A percentile compares a stretch with the other conserved stretches of the same genome.
Conservation (phyloP, 108 stramenopile species). For the Nitzschia inconspicua region DNA sequence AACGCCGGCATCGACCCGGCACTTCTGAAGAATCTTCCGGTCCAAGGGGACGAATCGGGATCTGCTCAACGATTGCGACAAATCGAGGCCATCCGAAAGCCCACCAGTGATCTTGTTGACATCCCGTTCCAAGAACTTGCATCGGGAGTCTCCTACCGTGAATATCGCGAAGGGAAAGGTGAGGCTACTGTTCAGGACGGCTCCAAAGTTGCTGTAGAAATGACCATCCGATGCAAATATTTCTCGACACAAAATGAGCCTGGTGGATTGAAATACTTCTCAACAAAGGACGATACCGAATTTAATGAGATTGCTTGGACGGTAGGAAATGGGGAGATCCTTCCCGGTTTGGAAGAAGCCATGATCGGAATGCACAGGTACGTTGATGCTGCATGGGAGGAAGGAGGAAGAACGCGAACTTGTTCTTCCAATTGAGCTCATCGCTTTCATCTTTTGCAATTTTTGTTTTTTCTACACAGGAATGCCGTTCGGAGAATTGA, state of each 20-base stretch:
- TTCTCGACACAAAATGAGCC: constrained; percentile 73
- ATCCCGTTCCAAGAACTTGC: constrained; percentile 55
- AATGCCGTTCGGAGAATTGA: constrained; percentile 56
- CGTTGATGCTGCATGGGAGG: constrained; percentile 26
- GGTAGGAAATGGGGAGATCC: constrained; percentile 53
- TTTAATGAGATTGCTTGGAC: constrained; percentile 78
- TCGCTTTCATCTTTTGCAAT: no score
- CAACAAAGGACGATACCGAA: constrained; percentile 64
- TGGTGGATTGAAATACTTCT: constrained; percentile 69
- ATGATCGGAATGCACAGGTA: constrained; percentile 81
- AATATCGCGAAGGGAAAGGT: constrained; percentile 68
- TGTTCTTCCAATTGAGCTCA: no score
- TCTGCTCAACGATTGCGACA: constrained; percentile 46
- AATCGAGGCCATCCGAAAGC: constrained; percentile 44
- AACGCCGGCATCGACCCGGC: constrained; percentile 63
- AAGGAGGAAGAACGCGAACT: constrained; percentile 10
- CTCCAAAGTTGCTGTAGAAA: constrained; percentile 70
- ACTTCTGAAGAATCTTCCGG: constrained; percentile 39
- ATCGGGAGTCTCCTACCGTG: constrained; percentile 57
- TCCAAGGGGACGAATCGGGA: constrained; percentile 64
- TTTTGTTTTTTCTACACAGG: no score
- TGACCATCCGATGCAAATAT: constrained; percentile 70
- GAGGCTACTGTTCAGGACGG: constrained; percentile 44
- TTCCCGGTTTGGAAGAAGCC: constrained; percentile 57
- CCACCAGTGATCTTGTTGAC: constrained; percentile 49